These are phyloP conservation scores for Gnaphalium uliginosum DNA, from an alignment of 129 eudicot genomes.

Conservation along the genomic window DNA sequence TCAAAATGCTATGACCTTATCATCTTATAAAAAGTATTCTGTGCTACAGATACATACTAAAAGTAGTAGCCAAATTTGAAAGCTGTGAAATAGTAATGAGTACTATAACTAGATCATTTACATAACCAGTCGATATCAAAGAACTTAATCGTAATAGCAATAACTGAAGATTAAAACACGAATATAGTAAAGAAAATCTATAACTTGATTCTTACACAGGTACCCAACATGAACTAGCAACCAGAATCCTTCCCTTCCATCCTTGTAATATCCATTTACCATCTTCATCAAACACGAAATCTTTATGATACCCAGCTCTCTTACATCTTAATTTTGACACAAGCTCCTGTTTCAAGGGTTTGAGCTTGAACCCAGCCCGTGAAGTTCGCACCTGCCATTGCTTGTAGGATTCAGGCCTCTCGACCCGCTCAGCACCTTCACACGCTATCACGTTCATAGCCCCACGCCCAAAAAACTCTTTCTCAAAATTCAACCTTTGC, in stretches of 20 bases:
- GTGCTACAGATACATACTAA: neutral
- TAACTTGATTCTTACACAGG: slow-evolving; percentile 35
- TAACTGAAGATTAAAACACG: neutral
- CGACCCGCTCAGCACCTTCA: slow-evolving; percentile 51
- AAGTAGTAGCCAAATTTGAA: no score
- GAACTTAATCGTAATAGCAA: neutral
- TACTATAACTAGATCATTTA: neutral
- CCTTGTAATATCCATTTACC: slow-evolving; percentile 65
- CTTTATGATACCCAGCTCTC: slow-evolving; percentile 47
- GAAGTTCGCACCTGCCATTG: slow-evolving; percentile 53
- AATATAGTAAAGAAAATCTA: neutral
- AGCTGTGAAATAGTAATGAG: neutral
- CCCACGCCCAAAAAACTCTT: slow-evolving; percentile 46
- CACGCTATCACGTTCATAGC: slow-evolving; percentile 61
- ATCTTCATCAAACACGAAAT: slow-evolving; percentile 59
- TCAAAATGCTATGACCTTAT: neutral
- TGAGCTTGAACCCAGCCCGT: slow-evolving; percentile 54
- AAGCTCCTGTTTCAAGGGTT: slow-evolving; percentile 35
- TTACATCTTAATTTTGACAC: slow-evolving; percentile 39
- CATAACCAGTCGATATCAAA: neutral
- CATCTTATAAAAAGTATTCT: neutral
- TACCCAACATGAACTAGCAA: slow-evolving; percentile 69
- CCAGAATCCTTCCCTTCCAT: slow-evolving; percentile 59
- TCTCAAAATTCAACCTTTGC: slow-evolving; percentile 47
- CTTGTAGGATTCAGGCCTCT: slow-evolving; percentile 57